Conservation (phyloP, 306 rosid genomes). For the Alnus glutinosa region DNA sequence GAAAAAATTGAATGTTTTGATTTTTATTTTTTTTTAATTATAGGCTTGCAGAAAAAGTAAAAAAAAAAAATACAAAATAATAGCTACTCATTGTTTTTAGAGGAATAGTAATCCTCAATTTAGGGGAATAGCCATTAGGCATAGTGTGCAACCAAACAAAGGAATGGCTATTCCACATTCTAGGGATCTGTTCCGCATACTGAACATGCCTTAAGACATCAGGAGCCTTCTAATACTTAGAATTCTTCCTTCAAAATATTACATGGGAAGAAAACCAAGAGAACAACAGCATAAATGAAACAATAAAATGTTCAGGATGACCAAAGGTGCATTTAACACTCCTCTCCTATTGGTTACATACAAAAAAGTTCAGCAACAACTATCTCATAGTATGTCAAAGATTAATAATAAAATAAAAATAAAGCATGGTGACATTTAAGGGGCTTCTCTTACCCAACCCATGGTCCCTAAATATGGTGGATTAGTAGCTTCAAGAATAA, state of each 20-base stretch:
- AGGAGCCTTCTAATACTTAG: neutral
- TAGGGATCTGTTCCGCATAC: no score
- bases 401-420: neutral
- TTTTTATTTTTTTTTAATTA: no score
- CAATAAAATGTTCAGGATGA: neutral
- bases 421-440: neutral
- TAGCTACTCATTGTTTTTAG: no score
- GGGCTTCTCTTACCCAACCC: neutral
- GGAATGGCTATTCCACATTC: no score
- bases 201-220: neutral
- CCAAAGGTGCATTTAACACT: neutral
- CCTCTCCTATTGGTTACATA: neutral
- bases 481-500: neutral
- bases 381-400: neutral
- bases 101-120: no score
- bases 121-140: no score
- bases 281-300: neutral
- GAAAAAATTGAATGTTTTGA: no score
- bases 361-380: neutral
- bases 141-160: no score
- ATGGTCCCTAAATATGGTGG: neutral
- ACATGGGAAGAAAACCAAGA: neutral
- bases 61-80: no score
- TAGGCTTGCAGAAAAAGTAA: no score
- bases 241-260: neutral